These are phyloP conservation scores for Claviceps digitariae DNA, from an alignment of 2,329 filamentous ascomycete genomes.

Conservation along the genomic window DNA sequence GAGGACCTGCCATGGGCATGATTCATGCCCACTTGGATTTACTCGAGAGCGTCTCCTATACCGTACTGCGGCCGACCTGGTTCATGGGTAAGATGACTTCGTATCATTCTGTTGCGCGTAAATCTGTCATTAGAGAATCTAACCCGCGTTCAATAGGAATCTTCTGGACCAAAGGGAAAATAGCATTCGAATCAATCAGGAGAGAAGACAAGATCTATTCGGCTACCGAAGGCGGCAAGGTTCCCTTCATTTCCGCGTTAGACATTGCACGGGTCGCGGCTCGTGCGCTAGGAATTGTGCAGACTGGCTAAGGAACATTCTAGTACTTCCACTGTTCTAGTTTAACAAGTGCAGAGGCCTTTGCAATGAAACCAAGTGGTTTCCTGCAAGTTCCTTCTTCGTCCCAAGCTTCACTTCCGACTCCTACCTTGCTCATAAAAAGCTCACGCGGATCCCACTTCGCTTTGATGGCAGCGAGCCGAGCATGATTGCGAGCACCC, in stretches of 20 bases:
- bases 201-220: background rate
- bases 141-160: background rate
- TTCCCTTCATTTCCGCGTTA: background rate
- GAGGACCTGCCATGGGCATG: background rate
- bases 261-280: conserved; percentile 1
- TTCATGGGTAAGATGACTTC: background rate
- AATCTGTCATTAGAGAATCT: background rate
- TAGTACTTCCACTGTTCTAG: background rate
- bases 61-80: background rate
- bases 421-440: background rate
- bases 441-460: background rate
- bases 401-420: background rate
- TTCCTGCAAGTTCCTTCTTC: background rate
- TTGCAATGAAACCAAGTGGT: background rate
- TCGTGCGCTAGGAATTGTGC: background rate
- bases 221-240: background rate
- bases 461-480: background rate
- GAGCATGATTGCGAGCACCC: background rate
- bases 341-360: background rate
- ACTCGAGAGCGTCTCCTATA: background rate
- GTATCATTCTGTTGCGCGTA: background rate
- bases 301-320: background rate
- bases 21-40: background rate
- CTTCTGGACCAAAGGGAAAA: background rate
- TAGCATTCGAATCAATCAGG: background rate